Evolutionary conservation across 2,329 filamentous ascomycete species (phyloP).

Genomic region (Beauveria medogensis): DNA sequence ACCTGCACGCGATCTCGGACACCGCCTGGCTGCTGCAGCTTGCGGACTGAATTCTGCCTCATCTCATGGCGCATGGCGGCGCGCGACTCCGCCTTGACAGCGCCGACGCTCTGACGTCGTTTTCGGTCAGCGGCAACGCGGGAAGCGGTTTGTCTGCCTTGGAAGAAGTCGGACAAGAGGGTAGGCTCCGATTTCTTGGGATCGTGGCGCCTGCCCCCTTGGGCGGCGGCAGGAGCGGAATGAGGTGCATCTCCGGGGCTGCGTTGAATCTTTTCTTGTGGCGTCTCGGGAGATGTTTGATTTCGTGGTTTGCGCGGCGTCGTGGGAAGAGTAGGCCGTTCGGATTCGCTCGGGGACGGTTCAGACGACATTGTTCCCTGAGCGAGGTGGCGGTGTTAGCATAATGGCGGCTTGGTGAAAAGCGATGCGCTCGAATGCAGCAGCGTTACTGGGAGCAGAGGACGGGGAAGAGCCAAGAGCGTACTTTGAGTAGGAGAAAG

Average conservation of each 20-base stretch:
- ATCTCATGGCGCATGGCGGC: conserved; percentile 36
- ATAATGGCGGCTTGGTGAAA: neutral
- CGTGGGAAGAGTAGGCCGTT: conserved; percentile 1
- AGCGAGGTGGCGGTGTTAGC: neutral
- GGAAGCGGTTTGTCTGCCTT: conserved; percentile 48
- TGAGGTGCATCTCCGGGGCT: conserved; percentile 27
- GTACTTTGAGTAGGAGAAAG: conserved; percentile 1
- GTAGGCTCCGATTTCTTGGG: conserved; percentile 35
- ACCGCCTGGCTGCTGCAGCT: conserved; percentile 54
- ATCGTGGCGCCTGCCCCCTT: conserved; percentile 25
- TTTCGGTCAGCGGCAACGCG: conserved; percentile 43
- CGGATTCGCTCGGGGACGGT: conserved; percentile 8
- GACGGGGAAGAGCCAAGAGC: neutral
- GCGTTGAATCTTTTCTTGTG: conserved; percentile 10
- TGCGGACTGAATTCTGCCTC: conserved; percentile 50
- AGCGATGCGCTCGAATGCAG: neutral
- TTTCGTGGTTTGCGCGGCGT: conserved; percentile 9
- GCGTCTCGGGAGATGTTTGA: conserved; percentile 1
- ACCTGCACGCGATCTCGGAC: conserved; percentile 71
- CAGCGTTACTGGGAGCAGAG: neutral
- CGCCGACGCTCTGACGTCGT: conserved; percentile 50
- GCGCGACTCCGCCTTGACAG: conserved; percentile 44
- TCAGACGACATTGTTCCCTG: conserved; percentile 11
- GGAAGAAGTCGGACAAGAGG: conserved; percentile 48
- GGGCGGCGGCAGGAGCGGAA: conserved; percentile 32